phyloP scores from a whole-genome alignment of 1,139 yeast species.

The Magnusiomyces sp. region DNA sequence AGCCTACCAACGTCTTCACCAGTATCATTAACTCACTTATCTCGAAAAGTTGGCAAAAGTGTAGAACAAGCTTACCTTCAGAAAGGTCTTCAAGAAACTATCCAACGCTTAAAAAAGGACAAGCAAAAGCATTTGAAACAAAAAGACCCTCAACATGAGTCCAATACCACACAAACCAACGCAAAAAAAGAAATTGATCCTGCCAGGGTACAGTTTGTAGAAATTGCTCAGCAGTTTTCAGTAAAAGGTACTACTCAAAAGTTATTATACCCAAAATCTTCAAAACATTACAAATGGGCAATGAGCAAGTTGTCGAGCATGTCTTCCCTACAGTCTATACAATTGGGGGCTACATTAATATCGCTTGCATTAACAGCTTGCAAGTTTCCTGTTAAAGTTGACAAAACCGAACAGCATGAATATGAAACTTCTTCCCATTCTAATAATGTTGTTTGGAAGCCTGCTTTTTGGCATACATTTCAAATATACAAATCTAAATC shows the following conservation, averaged over 20 bases:
- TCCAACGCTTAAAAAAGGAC: neutral
- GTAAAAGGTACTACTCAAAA: no score
- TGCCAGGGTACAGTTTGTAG: neutral
- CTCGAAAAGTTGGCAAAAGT: no score
- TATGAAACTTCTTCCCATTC: no score
- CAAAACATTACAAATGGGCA: neutral
- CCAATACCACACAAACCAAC: neutral
- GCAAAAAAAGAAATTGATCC: slow-evolving; percentile 20
- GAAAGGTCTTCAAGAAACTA: neutral
- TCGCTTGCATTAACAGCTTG: slow-evolving; percentile 48
- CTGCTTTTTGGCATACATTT: slow-evolving; percentile 79
- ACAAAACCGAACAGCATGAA: no score
- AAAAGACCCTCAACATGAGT: neutral
- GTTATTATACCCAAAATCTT: no score
- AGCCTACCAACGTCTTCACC: no score
- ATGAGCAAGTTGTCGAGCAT: slow-evolving; percentile 21
- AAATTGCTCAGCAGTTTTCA: neutral
- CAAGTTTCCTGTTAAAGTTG: slow-evolving; percentile 52
- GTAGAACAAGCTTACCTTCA: neutral
- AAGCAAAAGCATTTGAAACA: neutral
- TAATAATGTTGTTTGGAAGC: slow-evolving; percentile 47
- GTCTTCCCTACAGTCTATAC: slow-evolving; percentile 48
- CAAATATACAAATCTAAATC: slow-evolving; percentile 61
- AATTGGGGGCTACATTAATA: slow-evolving; percentile 65
- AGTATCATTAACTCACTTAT: no score